phyloP scores from a whole-genome alignment of 148 eudicot genomes.

The Rheum nobile region DNA sequence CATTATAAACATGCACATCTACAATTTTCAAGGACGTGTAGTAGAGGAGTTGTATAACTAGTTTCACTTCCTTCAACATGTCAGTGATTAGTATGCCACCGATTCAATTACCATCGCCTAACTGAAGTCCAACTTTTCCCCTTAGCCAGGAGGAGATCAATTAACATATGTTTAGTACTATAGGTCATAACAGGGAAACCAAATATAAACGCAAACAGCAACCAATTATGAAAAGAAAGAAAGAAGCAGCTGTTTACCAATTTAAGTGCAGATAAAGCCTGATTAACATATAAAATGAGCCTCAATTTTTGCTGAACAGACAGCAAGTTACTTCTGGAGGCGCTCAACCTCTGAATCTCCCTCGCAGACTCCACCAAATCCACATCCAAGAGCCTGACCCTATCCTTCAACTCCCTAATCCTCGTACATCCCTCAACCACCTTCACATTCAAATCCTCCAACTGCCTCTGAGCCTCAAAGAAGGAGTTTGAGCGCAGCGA shows the following conservation, averaged over 20 bases:
- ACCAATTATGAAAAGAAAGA: background rate
- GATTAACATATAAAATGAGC: slow-evolving; percentile 72
- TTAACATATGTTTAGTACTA: background rate
- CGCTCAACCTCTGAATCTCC: slow-evolving; percentile 45
- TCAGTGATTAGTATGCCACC: background rate
- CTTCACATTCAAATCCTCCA: slow-evolving; percentile 65
- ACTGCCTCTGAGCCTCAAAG: slow-evolving; percentile 81
- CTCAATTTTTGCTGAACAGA: slow-evolving; percentile 60
- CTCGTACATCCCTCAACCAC: slow-evolving; percentile 70
- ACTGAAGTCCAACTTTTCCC: background rate
- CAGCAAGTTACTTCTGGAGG: slow-evolving; percentile 40
- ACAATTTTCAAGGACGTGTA: background rate
- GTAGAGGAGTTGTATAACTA: background rate
- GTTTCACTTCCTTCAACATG: background rate
- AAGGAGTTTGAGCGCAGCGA: slow-evolving; percentile 76
- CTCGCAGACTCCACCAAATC: slow-evolving; percentile 70
- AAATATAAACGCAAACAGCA: background rate
- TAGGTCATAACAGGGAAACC: background rate
- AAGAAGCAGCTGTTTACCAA: slow-evolving; percentile 29
- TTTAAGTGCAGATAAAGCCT: slow-evolving; percentile 70
- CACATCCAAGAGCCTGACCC: slow-evolving; percentile 51
- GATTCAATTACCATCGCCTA: background rate
- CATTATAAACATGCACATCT: background rate
- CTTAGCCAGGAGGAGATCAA: background rate
- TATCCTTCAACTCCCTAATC: slow-evolving; percentile 74